Conservation (phyloP, 2,329 filamentous ascomycete species). For the Teratosphaeria nubilosa region DNA sequence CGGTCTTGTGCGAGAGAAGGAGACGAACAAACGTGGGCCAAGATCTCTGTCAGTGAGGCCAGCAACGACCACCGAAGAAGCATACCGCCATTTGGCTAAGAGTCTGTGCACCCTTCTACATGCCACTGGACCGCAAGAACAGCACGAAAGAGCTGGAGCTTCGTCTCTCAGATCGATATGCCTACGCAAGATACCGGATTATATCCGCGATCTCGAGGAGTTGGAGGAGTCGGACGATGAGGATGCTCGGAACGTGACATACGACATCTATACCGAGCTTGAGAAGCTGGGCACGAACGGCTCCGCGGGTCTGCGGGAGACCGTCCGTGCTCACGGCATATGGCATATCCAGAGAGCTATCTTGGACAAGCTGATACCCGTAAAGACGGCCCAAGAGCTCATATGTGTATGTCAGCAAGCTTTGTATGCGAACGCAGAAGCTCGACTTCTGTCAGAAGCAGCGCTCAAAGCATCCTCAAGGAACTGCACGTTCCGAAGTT, state of each 20-base stretch:
- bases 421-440: neutral
- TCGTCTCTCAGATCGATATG: slow-evolving; percentile 30
- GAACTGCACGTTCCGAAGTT: neutral
- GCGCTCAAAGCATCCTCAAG: neutral
- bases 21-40: slow-evolving; percentile 4
- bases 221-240: slow-evolving; percentile 26
- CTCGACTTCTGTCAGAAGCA: neutral
- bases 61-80: slow-evolving; percentile 12
- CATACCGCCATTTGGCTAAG: slow-evolving; percentile 5
- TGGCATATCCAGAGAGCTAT: slow-evolving; percentile 29
- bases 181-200: slow-evolving; percentile 30
- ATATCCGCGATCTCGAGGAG: slow-evolving; percentile 19
- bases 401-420: slow-evolving; percentile 3
- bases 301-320: slow-evolving; percentile 31
- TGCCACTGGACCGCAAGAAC: slow-evolving; percentile 8
- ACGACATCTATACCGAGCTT: slow-evolving; percentile 31
- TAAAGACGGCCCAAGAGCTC: slow-evolving; percentile 3
- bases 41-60: slow-evolving; percentile 16
- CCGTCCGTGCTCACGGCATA: slow-evolving; percentile 33
- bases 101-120: slow-evolving; percentile 5
- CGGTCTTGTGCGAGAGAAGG: neutral
- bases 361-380: slow-evolving; percentile 21
- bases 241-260: slow-evolving; percentile 22
- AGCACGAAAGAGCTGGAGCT: slow-evolving; percentile 21
- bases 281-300: slow-evolving; percentile 29